phyloP scores from a whole-genome alignment of 1,284 basidiomycete species.

The Phaffia rhodozyma region DNA sequence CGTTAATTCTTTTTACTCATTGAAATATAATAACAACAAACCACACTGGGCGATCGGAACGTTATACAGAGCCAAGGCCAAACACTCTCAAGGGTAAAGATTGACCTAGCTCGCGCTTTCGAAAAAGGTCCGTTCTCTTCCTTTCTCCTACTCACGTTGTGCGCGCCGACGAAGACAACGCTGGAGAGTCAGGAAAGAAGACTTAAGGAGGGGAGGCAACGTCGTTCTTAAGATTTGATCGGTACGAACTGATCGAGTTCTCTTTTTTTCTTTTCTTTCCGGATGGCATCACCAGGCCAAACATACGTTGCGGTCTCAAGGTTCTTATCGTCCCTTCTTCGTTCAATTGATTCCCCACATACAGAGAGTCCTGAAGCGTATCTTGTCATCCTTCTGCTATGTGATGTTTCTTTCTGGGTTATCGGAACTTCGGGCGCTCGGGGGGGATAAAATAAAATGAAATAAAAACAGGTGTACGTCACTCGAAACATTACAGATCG shows the following conservation, averaged over 20 bases:
- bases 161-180: too few species aligned
- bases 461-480: not conserved
- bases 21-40: not conserved
- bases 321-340: too few species aligned
- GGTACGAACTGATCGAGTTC: too few species aligned
- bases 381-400: not conserved
- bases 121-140: not conserved
- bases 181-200: too few species aligned
- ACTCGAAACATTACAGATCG: conserved; percentile 15
- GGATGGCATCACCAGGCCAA: not conserved
- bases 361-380: too few species aligned
- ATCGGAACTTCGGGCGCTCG: too few species aligned
- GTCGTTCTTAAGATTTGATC: not conserved
- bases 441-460: too few species aligned
- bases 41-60: too few species aligned
- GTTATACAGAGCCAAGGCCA: not conserved
- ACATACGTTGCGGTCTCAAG: conserved; percentile 4
- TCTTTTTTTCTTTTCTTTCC: too few species aligned
- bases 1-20: not conserved
- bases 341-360: not conserved
- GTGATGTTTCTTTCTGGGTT: not conserved
- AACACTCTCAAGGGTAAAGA: conserved; percentile 6
- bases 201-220: not conserved
- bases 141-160: too few species aligned
- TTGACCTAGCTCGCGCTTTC: not conserved